Percentiles rank a stretch among this genome's conserved stretches.
These are phyloP conservation scores for Euphorbia lathyris DNA, from an alignment of 345 rosid genomes.

Conservation along the genomic window DNA sequence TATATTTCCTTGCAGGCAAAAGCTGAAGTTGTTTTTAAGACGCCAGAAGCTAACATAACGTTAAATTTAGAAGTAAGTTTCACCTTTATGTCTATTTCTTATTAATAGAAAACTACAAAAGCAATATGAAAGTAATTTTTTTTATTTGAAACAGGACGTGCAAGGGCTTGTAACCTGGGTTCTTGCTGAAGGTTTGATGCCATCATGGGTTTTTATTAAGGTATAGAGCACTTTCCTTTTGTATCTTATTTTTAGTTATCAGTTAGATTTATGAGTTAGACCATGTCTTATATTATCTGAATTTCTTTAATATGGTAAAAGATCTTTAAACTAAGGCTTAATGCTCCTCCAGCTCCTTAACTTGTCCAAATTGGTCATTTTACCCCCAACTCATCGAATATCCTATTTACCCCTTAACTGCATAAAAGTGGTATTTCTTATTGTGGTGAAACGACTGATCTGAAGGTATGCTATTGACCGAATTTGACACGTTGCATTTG, in stretches of 20 bases:
- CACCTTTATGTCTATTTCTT: background rate
- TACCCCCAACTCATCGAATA: too few relatives aligned
- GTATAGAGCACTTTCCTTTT: conserved; percentile 28
- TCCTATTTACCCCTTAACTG: too few relatives aligned
- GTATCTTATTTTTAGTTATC: background rate
- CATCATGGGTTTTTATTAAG: conserved; percentile 87
- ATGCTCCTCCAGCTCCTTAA: too few relatives aligned
- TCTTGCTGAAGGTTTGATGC: conserved; percentile 87
- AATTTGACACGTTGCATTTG: too few relatives aligned
- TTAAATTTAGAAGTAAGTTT: conserved; percentile 65
- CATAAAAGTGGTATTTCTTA: too few relatives aligned
- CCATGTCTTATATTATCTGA: too few relatives aligned
- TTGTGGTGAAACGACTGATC: too few relatives aligned
- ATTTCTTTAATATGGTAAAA: too few relatives aligned
- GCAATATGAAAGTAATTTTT: background rate
- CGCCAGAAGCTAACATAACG: conserved; percentile 51
- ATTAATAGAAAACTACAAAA: background rate
- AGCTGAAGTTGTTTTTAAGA: conserved; percentile 70
- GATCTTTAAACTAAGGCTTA: too few relatives aligned
- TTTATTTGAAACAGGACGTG: conserved; percentile 59
- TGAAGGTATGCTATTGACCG: too few relatives aligned
- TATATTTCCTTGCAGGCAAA: conserved; percentile 51
- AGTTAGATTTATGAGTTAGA: background rate
- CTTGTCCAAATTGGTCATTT: too few relatives aligned
- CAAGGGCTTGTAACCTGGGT: conserved; percentile 99